Evolutionary conservation across 106 monocot genomes (phyloP).

Genomic region (Xerophyta viscosa): DNA sequence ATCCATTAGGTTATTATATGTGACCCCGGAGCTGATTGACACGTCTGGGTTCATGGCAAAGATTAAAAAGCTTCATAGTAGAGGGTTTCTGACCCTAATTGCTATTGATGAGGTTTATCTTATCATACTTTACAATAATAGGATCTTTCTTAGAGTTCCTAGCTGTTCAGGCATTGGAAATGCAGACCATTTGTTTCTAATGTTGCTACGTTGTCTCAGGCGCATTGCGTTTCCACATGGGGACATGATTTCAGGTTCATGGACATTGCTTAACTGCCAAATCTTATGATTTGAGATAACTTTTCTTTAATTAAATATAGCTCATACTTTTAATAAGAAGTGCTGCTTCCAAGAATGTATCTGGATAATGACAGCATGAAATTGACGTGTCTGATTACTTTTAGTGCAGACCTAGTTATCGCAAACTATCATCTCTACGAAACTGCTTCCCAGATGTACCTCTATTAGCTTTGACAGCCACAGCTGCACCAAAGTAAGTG

Average conservation of each 20-base stretch:
- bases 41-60: conserved; percentile 63
- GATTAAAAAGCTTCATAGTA: conserved; percentile 58
- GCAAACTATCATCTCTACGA: conserved; percentile 86
- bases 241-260: conserved; percentile 94
- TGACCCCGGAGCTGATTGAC: conserved; percentile 87
- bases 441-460: conserved; percentile 66
- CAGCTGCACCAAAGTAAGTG: conserved; percentile 82
- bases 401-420: conserved; percentile 70
- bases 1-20: conserved; percentile 69
- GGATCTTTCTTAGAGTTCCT: no score
- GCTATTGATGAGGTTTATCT: conserved; percentile 84
- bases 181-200: no score
- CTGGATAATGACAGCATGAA: not conserved
- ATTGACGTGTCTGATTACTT: conserved; percentile 3
- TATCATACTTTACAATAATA: no score
- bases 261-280: conserved; percentile 1
- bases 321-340: no score
- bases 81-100: conserved; percentile 67
- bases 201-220: conserved; percentile 33
- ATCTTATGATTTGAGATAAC: no score
- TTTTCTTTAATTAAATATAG: no score
- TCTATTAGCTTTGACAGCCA: conserved; percentile 88
- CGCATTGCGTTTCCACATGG: conserved; percentile 96
- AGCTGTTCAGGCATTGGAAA: no score
- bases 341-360: not conserved